Evolutionary conservation across 768 basidiomycete genomes (phyloP).

Genomic region (Ramaria sp.): DNA sequence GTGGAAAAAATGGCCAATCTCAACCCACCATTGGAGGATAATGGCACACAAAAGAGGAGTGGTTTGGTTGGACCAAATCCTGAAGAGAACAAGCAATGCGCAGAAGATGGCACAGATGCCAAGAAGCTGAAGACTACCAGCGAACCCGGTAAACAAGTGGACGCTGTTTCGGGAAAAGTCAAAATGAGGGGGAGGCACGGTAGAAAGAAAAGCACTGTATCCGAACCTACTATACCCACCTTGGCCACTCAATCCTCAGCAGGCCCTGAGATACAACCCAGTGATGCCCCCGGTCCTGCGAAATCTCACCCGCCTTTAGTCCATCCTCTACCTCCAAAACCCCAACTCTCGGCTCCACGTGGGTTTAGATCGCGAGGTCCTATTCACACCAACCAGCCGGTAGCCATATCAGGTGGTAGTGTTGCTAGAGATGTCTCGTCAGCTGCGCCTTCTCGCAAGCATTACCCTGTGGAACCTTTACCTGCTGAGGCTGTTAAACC

Average conservation of each 20-base stretch:
- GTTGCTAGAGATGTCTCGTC: not conserved
- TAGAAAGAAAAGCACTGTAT: not conserved
- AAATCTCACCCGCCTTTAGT: not conserved
- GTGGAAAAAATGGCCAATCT: constrained; percentile 22
- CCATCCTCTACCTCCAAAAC: constrained; percentile 1
- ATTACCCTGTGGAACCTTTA: not conserved
- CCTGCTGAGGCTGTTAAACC: not conserved
- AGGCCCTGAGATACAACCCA: not conserved
- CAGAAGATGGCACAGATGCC: not conserved
- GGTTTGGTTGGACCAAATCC: not conserved
- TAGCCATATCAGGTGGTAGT: not conserved
- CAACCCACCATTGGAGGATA: not conserved
- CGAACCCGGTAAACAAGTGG: not conserved
- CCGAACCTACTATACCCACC: not conserved
- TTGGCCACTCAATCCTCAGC: not conserved
- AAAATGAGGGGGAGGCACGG: not conserved
- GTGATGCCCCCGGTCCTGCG: not conserved
- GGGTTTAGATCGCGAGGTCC: constrained; percentile 1
- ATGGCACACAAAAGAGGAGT: not conserved
- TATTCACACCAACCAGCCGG: not conserved
- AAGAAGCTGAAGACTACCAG: not conserved
- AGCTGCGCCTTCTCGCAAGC: not conserved
- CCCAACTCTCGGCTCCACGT: constrained; percentile 14
- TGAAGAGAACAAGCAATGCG: not conserved
- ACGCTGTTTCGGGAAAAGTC: not conserved